Conservation (phyloP, 768 basidiomycete species). For the Collybia nuda region DNA sequence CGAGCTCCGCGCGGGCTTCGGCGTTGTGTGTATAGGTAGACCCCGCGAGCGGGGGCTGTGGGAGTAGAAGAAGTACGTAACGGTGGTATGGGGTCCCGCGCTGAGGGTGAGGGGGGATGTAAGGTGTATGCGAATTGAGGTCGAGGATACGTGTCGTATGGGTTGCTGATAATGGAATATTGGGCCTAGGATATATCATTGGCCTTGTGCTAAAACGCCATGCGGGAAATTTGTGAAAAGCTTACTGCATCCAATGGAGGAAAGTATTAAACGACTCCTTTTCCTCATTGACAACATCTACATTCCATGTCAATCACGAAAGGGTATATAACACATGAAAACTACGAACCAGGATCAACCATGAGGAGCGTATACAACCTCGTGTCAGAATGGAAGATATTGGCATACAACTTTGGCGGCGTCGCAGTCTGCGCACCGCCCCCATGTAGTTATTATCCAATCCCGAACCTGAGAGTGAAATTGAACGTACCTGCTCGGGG, state of each 20-base stretch:
- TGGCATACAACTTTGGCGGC: constrained; percentile 67
- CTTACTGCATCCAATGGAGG: constrained; percentile 87
- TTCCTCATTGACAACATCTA: constrained; percentile 81
- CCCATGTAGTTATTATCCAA: neutral
- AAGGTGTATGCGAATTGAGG: constrained; percentile 61
- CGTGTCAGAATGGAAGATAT: constrained; percentile 79
- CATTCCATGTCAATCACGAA: constrained; percentile 2
- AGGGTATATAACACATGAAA: neutral
- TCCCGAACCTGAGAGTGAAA: neutral
- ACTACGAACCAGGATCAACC: constrained; percentile 72
- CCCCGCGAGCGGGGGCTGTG: constrained; percentile 50
- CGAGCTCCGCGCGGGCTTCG: constrained; percentile 28
- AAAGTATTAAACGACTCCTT: constrained; percentile 66
- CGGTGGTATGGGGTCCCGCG: constrained; percentile 89
- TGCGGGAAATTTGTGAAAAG: constrained; percentile 10
- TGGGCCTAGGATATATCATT: constrained; percentile 52
- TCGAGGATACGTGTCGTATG: constrained; percentile 38
- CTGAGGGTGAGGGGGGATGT: constrained; percentile 92
- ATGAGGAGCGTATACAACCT: constrained; percentile 87
- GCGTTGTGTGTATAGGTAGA: constrained; percentile 32
- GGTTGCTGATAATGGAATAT: constrained; percentile 73
- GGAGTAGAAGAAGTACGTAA: constrained; percentile 75
- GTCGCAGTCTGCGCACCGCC: constrained; percentile 49
- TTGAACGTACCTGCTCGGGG: constrained; percentile 61
- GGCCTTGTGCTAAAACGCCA: constrained; percentile 9